Percentiles rank a stretch among this genome's conserved stretches.
Evolutionary conservation across 2,329 filamentous ascomycete species (phyloP).

Genomic region (Aspergillus puulaauensis): DNA sequence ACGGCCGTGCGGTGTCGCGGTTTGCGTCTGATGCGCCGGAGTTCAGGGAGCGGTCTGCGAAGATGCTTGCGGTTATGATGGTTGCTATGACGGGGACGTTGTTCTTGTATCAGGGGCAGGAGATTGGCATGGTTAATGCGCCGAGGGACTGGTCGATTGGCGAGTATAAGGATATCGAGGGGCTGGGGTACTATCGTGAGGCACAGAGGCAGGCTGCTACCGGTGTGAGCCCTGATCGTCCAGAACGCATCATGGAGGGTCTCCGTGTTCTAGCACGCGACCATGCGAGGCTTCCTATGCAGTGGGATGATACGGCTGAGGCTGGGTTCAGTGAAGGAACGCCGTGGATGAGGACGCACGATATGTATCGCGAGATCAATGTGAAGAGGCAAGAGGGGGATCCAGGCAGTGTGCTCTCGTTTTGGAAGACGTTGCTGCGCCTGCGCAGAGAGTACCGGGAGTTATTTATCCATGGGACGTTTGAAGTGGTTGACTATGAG

Average conservation of each 20-base stretch:
- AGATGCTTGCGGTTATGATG: conserved; percentile 55
- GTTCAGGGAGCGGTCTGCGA: conserved; percentile 50
- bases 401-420: conserved; percentile 52
- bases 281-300: conserved; percentile 66
- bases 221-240: background rate
- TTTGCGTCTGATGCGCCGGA: conserved; percentile 51
- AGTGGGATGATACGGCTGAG: conserved; percentile 56
- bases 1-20: conserved; percentile 56
- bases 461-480: no score
- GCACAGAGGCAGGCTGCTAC: conserved; percentile 35
- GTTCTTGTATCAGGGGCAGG: conserved; percentile 61
- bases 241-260: conserved; percentile 16
- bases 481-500: no score
- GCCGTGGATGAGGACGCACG: conserved; percentile 59
- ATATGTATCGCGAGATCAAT: conserved; percentile 44
- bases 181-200: conserved; percentile 48
- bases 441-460: conserved; percentile 37
- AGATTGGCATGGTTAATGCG: conserved; percentile 61
- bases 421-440: conserved; percentile 57
- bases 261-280: conserved; percentile 59
- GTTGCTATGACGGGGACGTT: conserved; percentile 53
- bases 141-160: conserved; percentile 51
- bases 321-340: conserved; percentile 61
- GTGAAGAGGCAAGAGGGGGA: conserved; percentile 54
- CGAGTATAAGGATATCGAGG: conserved; percentile 45